phyloP scores from a whole-genome alignment of 139 green algal genomes.

The Tetradesmus obliquus region DNA sequence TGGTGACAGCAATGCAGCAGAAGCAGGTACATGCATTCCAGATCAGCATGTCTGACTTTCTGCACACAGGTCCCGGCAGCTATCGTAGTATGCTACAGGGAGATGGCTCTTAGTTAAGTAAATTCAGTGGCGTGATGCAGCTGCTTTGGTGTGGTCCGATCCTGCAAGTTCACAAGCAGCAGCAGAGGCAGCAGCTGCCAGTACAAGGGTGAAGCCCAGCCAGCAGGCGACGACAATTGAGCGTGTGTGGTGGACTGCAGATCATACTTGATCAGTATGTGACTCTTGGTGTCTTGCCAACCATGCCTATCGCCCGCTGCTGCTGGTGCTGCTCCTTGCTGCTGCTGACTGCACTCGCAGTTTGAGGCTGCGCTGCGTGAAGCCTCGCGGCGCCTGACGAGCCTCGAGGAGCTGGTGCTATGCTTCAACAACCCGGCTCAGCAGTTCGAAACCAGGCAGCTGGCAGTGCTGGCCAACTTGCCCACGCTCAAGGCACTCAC shows the following conservation, averaged over 20 bases:
- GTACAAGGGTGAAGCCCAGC: too few species aligned
- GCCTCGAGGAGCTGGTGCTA: slow-evolving; percentile 24
- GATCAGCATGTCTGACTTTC: not conserved
- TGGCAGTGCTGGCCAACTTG: slow-evolving; percentile 16
- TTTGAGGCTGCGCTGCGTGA: slow-evolving; percentile 37
- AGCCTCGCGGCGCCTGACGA: not conserved
- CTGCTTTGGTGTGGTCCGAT: too few species aligned
- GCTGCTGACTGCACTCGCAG: not conserved
- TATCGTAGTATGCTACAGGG: too few species aligned
- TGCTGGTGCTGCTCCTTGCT: not conserved
- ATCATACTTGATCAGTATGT: too few species aligned
- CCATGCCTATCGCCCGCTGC: not conserved
- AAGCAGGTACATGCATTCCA: not conserved
- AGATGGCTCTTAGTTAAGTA: too few species aligned
- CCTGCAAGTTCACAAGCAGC: not conserved
- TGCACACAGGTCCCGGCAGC: too few species aligned
- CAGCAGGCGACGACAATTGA: too few species aligned
- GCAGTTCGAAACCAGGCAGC: slow-evolving; percentile 40
- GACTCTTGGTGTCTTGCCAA: not conserved
- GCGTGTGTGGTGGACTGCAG: too few species aligned
- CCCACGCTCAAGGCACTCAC: slow-evolving; percentile 14
- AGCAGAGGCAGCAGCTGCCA: not conserved
- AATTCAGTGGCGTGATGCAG: too few species aligned
- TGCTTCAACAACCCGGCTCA: slow-evolving; percentile 48
- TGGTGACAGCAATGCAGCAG: not conserved